phyloP scores from a whole-genome alignment of 2,329 filamentous ascomycete genomes.

The Hypoxylon sp. region DNA sequence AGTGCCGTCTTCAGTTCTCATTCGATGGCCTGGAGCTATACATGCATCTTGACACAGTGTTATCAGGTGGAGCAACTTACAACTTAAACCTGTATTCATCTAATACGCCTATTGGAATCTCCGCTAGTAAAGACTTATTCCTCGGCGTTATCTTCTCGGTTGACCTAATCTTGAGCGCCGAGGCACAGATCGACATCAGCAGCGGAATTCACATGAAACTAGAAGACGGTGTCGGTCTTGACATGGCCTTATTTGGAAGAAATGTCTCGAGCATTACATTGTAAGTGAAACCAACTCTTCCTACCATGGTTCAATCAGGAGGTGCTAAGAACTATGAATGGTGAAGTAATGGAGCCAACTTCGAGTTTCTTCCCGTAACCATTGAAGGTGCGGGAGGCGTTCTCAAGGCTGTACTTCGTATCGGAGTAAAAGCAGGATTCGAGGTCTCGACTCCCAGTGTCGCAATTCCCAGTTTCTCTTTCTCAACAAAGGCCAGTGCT shows the following conservation, averaged over 20 bases:
- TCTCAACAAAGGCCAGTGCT: conserved; percentile 51
- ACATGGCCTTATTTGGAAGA: conserved; percentile 64
- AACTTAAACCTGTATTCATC: conserved; percentile 64
- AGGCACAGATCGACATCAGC: conserved; percentile 63
- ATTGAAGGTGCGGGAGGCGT: conserved; percentile 59
- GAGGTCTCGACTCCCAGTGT: conserved; percentile 47
- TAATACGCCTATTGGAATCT: conserved; percentile 59
- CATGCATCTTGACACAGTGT: conserved; percentile 59
- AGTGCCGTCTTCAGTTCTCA: conserved; percentile 58
- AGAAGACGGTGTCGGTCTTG: conserved; percentile 63
- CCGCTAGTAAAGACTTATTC: conserved; percentile 55
- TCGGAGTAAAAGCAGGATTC: conserved; percentile 62
- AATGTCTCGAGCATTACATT: conserved; percentile 63
- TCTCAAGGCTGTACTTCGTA: conserved; percentile 62
- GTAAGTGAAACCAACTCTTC: conserved; percentile 55
- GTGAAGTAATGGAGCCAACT: conserved; percentile 64
- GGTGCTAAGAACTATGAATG: conserved; percentile 1
- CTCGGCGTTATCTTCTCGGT: conserved; percentile 63
- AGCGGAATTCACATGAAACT: conserved; percentile 68
- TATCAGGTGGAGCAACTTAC: conserved; percentile 60
- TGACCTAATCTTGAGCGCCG: conserved; percentile 65
- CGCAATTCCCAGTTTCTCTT: conserved; percentile 43
- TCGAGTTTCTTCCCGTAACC: conserved; percentile 69
- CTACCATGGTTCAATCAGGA: not conserved
- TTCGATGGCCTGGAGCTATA: conserved; percentile 68